Evolutionary conservation across 306 rosid species (phyloP).

Genomic region (Dryas alaskensis): DNA sequence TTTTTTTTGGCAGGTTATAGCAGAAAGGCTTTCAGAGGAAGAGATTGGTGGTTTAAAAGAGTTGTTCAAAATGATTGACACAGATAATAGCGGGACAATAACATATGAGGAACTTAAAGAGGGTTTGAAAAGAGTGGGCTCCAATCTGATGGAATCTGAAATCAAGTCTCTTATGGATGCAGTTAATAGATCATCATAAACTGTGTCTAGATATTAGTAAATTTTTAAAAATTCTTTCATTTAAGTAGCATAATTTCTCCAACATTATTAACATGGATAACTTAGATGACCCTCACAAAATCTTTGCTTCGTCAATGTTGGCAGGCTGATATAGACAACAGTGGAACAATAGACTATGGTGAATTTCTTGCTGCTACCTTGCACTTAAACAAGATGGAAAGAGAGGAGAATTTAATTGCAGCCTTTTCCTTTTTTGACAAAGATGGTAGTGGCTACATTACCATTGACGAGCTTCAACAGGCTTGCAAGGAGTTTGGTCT

Average conservation of each 20-base stretch:
- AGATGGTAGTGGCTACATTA: slow-evolving; percentile 85
- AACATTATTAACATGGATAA: background rate
- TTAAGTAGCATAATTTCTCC: background rate
- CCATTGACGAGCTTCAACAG: slow-evolving; percentile 80
- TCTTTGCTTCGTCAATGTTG: background rate
- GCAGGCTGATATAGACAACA: slow-evolving; percentile 89
- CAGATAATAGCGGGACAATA: slow-evolving; percentile 76
- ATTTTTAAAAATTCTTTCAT: slow-evolving; percentile 5
- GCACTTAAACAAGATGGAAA: slow-evolving; percentile 86
- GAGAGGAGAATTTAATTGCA: slow-evolving; percentile 81
- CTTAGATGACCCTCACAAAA: background rate
- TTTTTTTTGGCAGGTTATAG: slow-evolving; percentile 58
- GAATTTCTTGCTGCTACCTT: slow-evolving; percentile 92
- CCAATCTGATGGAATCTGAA: slow-evolving; percentile 82
- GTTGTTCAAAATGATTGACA: slow-evolving; percentile 82
- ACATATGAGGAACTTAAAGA: slow-evolving; percentile 86
- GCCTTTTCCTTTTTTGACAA: slow-evolving; percentile 86
- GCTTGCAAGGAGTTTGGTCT: slow-evolving; percentile 77
- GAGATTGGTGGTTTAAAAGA: slow-evolving; percentile 91
- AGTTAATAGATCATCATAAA: slow-evolving; percentile 45
- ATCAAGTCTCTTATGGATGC: slow-evolving; percentile 85
- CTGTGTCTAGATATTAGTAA: slow-evolving; percentile 9
- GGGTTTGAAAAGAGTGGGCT: slow-evolving; percentile 73
- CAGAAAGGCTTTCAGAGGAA: slow-evolving; percentile 89
- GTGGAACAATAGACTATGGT: slow-evolving; percentile 82